Evolutionary conservation across 208 protist species (phyloP).

Genomic region (Balamuthia mandrillaris): DNA sequence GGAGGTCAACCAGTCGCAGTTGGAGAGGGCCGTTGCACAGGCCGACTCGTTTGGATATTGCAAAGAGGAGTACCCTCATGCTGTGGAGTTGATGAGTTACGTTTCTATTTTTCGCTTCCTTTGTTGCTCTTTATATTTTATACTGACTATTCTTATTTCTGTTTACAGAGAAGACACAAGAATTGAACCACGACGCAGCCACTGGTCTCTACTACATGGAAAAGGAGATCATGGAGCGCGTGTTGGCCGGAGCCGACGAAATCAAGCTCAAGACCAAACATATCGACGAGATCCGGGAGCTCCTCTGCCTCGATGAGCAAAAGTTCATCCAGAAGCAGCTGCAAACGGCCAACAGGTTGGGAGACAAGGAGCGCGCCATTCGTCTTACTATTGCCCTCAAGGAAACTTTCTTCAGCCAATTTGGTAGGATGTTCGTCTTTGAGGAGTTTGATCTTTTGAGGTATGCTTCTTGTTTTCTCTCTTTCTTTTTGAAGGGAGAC

Average conservation of each 20-base stretch:
- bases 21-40: not conserved
- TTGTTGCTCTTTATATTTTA: not conserved
- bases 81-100: too few species aligned
- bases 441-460: not conserved
- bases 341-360: not conserved
- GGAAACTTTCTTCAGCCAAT: slow-evolving; percentile 36
- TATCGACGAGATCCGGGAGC: not conserved
- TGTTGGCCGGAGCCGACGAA: not conserved
- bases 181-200: not conserved
- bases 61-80: too few species aligned
- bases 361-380: slow-evolving; percentile 6
- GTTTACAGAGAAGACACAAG: not conserved
- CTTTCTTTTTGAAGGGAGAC: not conserved
- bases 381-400: slow-evolving; percentile 22
- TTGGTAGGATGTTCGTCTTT: slow-evolving; percentile 29
- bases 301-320: not conserved
- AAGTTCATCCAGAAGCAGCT: slow-evolving; percentile 36
- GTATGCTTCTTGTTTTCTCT: too few species aligned
- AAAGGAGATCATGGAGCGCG: not conserved
- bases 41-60: not conserved
- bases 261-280: not conserved
- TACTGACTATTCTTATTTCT: not conserved
- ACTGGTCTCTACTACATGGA: slow-evolving; percentile 31
- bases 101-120: not conserved
- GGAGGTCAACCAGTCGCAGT: not conserved